Evolutionary conservation across 768 basidiomycete species (phyloP).

Genomic region (Lactarius sp.): DNA sequence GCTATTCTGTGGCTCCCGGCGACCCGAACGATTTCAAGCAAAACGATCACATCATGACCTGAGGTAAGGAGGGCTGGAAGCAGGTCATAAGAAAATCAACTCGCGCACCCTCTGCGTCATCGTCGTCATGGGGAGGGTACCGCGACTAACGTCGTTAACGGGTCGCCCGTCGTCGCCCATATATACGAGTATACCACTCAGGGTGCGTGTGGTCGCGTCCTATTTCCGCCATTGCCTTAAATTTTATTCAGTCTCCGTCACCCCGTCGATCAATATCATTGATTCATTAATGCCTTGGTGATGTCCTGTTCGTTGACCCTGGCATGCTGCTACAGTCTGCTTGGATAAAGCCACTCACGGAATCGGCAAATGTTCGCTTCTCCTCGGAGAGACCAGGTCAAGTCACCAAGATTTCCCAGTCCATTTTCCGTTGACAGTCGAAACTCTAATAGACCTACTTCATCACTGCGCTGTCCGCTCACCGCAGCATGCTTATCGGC

Average conservation of each 20-base stretch:
- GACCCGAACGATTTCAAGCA: conserved; percentile 91
- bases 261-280: conserved; percentile 73
- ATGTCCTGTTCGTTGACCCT: too few species aligned
- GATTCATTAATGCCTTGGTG: too few species aligned
- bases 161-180: conserved; percentile 79
- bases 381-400: too few species aligned
- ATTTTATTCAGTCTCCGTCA: conserved; percentile 36
- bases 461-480: too few species aligned
- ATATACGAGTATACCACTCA: conserved; percentile 95
- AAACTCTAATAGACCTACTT: too few species aligned
- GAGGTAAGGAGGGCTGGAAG: conserved; percentile 46
- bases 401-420: too few species aligned
- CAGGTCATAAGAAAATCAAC: conserved; percentile 80
- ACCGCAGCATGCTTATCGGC: too few species aligned
- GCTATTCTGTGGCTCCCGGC: conserved; percentile 92
- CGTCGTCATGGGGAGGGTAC: conserved; percentile 90
- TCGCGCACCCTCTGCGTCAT: conserved; percentile 77
- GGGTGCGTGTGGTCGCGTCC: conserved; percentile 42
- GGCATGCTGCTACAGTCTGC: too few species aligned
- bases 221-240: neutral
- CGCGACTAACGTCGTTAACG: conserved; percentile 37
- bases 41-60: conserved; percentile 78
- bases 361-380: conserved; percentile 36
- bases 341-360: too few species aligned
- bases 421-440: too few species aligned